Evolutionary conservation across 2,329 filamentous ascomycete species (phyloP), one percentile per base, ranked within the genome.

Genomic region (Ophiostoma pallidulum): DNA sequence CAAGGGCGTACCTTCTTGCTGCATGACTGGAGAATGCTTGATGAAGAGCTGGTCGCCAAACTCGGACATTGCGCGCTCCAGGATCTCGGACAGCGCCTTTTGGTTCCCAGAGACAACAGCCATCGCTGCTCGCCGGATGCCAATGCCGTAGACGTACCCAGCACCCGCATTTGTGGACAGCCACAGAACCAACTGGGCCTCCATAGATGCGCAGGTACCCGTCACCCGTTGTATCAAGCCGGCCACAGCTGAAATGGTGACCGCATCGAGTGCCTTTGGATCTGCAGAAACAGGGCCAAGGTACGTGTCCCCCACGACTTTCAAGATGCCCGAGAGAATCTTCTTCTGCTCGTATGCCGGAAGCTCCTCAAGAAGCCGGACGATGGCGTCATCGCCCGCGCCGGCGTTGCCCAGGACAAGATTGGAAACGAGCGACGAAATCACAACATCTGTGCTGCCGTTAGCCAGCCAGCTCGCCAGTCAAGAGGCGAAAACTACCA

Each of bases 41-140:
- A 97, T 88, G 58, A 89, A 94, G 10, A 97, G 69, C 42, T 84
- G 79, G 57, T 96, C 90, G 1, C 87, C 86, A 62, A 97, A 95
- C 41, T 84, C 77, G 33, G 70, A 70, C 41, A 95, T 67, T 41
- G 74, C 77, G 58, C 80, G 86, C 57, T 89, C 79, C 48, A 91
- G 61, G 31, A 86, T 67, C 0, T 61, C 67, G 5, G 72, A 66
- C 2, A 87, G 65, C 18, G 65, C 65, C 1, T 71, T 70, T 50
- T 66, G 74, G 40, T 73, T 69, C 33, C 72, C 63, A 10, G 73
- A 69, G 18, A 86, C 60, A 8, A 73, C 72, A 22, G 76, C 75
- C 35, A 88, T 53, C 9, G 80, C 73, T 16, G 83, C 82, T 52
- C 86, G 76, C 32, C 84, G 75, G 43, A 88, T 78, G 6, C 74